Conservation (phyloP, 371 early-diverging fungal genomes). For the Mortierella polycephala region DNA sequence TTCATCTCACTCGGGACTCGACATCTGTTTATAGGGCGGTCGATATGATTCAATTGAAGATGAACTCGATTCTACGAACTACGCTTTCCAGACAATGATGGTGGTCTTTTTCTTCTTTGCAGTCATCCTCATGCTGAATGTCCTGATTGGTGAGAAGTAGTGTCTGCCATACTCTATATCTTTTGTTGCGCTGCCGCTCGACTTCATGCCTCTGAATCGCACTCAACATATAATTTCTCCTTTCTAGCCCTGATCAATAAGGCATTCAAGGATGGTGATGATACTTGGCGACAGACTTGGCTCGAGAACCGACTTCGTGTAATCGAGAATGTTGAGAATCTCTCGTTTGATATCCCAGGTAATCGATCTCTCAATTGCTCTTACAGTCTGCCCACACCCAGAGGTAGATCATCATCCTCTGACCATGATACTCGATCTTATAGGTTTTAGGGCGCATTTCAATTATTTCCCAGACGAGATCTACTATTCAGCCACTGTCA, state of each 20-base stretch:
- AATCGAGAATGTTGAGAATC: conserved; percentile 13
- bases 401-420: too few relatives aligned
- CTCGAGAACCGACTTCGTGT: conserved; percentile 7
- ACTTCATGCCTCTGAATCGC: too few relatives aligned
- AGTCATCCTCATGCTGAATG: conserved; percentile 27
- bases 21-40: conserved; percentile 3
- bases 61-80: background rate
- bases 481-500: background rate
- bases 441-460: background rate
- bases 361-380: too few relatives aligned
- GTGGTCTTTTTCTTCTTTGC: conserved; percentile 22
- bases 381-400: too few relatives aligned
- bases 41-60: conserved; percentile 8
- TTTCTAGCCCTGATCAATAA: conserved; percentile 11
- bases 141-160: conserved; percentile 28
- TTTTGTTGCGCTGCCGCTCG: too few relatives aligned
- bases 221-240: background rate
- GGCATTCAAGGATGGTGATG: conserved; percentile 10
- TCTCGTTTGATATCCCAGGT: conserved; percentile 20
- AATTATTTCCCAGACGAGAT: background rate
- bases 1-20: too few relatives aligned
- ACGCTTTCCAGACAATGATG: conserved; percentile 15
- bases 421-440: too few relatives aligned
- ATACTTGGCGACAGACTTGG: conserved; percentile 8
- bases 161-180: too few relatives aligned